Base-by-base conservation (phyloP, 257 asterid genomes). In the Parsonsia alboflavescens region DNA sequence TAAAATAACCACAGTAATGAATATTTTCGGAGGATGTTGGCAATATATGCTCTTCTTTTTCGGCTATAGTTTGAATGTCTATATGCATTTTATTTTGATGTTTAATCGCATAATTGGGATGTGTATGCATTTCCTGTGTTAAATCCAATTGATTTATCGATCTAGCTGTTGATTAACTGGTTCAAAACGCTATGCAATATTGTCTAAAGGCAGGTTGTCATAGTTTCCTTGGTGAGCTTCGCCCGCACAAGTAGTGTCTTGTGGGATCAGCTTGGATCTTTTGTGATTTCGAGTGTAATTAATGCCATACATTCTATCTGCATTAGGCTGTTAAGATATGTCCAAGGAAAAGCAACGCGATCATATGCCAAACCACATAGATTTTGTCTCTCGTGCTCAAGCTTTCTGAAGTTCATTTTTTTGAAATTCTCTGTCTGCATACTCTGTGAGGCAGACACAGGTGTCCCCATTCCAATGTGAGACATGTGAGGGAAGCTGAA, bases 51-150 rank as follows among this genome's bases (percentile, higher is more conserved):
- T 64, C 13, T 50, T 74, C 22, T 66, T 53, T 3, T 52, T 75
- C 44, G 16, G 59, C 63, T 53, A 53, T 26, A 52, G 67, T 59
- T 58, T 39, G 73, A 3, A 26, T 77, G 48, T 28, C 19, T 77
- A 19, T 77, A 58, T 19, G 66, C 73, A 52, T 44, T 62, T 56
- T 71, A 42, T 63, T 59, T 62, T 30, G 36, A 72, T 72, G 68
- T 44, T 26, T 28, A 26, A 11, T 28, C 45, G 42, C 45, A 21
- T 58, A 2, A 44, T 61, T 28, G 69, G 46, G 7, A 44, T 70
- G 68, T 42, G 22, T 64, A 10, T 64, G 73, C 36, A 41, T 70
- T 28, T 39, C 68, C 45, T 76, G 41, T 30, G 41, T 28, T 58
- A 59, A 64, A 33, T 30, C 46, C 3, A 63, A 52, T 33, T 39